Conservation (phyloP, 2,329 filamentous ascomycete species). For the Dendryphion nanum region DNA sequence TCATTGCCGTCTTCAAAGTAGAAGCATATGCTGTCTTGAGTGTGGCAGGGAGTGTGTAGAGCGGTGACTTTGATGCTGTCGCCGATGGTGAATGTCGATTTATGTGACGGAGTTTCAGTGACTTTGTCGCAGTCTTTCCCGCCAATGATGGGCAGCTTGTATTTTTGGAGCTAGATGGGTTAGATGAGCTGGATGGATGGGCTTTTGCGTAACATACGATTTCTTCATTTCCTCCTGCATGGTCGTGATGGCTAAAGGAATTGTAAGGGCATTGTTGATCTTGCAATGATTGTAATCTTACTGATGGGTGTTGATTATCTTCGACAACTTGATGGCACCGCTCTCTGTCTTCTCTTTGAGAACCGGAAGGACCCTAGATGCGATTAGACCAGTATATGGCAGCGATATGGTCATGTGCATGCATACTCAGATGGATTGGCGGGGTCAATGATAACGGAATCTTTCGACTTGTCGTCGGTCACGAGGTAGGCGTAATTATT, state of each 20-base stretch:
- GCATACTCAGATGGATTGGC: conserved; percentile 75
- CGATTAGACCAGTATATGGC: no score
- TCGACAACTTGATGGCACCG: conserved; percentile 76
- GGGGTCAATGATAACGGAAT: conserved; percentile 69
- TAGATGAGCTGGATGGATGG: conserved; percentile 1
- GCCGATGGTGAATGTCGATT: conserved; percentile 78
- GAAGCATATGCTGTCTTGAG: conserved; percentile 97
- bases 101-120: conserved; percentile 71
- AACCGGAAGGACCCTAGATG: conserved; percentile 57
- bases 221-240: conserved; percentile 86
- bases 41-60: conserved; percentile 96
- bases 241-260: conserved; percentile 76
- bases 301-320: conserved; percentile 97
- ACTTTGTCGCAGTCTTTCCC: conserved; percentile 83
- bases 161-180: conserved; percentile 53
- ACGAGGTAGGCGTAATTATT: conserved; percentile 80
- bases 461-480: conserved; percentile 50
- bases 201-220: conserved; percentile 57
- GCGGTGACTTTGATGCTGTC: conserved; percentile 73
- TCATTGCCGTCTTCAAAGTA: conserved; percentile 78
- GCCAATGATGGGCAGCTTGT: conserved; percentile 74
- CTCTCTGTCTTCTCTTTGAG: conserved; percentile 71
- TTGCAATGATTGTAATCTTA: conserved; percentile 47
- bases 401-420: no score
- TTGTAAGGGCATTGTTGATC: conserved; percentile 1